Conservation (phyloP, 169 alveolate species). For the Pseudocohnilembus persalinus region DNA sequence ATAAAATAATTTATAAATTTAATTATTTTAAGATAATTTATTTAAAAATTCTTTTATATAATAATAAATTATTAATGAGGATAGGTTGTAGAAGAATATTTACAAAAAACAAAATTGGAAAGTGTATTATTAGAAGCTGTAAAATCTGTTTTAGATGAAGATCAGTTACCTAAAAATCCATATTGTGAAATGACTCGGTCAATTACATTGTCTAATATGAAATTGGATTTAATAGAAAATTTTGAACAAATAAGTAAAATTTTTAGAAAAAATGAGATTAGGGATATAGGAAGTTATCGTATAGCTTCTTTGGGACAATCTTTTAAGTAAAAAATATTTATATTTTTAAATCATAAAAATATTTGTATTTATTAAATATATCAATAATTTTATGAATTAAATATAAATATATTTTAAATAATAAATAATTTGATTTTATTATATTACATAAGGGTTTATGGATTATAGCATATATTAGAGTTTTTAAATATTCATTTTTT, state of each 20-base stretch:
- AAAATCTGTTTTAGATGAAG: constrained; percentile 18
- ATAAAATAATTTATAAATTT: too few relatives aligned
- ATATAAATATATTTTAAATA: too few relatives aligned
- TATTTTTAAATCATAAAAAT: neutral
- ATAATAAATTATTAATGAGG: neutral
- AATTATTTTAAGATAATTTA: too few relatives aligned
- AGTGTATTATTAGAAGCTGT: constrained; percentile 20
- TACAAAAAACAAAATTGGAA: constrained; percentile 33
- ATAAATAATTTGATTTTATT: too few relatives aligned
- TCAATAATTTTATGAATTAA: too few relatives aligned
- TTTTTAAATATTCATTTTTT: constrained; percentile 6
- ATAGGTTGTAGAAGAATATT: constrained; percentile 31
- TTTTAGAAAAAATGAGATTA: constrained; percentile 15
- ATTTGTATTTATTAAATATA: too few relatives aligned
- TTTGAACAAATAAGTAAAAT: constrained; percentile 39
- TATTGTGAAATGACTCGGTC: constrained; percentile 41
- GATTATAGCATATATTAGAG: constrained; percentile 22
- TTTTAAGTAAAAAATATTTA: neutral
- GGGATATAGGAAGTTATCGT: constrained; percentile 5
- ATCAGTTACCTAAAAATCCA: constrained; percentile 43
- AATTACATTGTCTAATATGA: constrained; percentile 19
- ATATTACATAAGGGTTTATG: constrained; percentile 5
- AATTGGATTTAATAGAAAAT: constrained; percentile 21
- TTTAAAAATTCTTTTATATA: too few relatives aligned
- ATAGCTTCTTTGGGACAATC: neutral